Percentiles rank a stretch among this genome's conserved stretches.
These are phyloP conservation scores for Fusarium albidum DNA, from an alignment of 2,329 filamentous ascomycete genomes.

Conservation along the genomic window DNA sequence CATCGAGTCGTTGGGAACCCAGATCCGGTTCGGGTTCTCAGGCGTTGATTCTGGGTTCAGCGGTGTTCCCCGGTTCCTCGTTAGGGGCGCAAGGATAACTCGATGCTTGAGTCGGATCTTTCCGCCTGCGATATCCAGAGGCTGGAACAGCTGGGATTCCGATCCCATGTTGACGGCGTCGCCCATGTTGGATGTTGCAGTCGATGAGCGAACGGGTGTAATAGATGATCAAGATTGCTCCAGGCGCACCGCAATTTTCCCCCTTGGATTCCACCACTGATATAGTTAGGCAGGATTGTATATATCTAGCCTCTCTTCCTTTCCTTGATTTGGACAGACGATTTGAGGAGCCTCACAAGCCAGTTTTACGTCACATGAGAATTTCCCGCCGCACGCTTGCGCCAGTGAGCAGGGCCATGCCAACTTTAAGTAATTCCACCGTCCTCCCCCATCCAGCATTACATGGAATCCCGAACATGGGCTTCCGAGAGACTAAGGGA, in stretches of 20 bases:
- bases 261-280: too few relatives aligned
- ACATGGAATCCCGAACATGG: not conserved
- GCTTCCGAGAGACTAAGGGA: not conserved
- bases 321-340: too few relatives aligned
- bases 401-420: too few relatives aligned
- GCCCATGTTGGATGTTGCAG: slow-evolving; percentile 16
- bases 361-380: too few relatives aligned
- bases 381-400: too few relatives aligned
- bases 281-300: too few relatives aligned
- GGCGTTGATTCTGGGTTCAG: slow-evolving; percentile 52
- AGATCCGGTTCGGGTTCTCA: slow-evolving; percentile 51
- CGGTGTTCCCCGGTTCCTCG: slow-evolving; percentile 60
- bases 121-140: slow-evolving; percentile 49
- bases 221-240: too few relatives aligned
- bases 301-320: too few relatives aligned
- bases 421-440: too few relatives aligned
- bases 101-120: slow-evolving; percentile 59
- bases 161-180: slow-evolving; percentile 14
- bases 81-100: slow-evolving; percentile 60
- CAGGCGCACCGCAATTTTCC: too few relatives aligned
- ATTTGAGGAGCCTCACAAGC: too few relatives aligned
- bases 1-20: slow-evolving; percentile 51
- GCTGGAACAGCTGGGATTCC: slow-evolving; percentile 42
- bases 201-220: not conserved
- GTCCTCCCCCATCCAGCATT: not conserved